Evolutionary conservation across 2,329 filamentous ascomycete genomes (phyloP).

Genomic region (Tricladium varicosporioides): DNA sequence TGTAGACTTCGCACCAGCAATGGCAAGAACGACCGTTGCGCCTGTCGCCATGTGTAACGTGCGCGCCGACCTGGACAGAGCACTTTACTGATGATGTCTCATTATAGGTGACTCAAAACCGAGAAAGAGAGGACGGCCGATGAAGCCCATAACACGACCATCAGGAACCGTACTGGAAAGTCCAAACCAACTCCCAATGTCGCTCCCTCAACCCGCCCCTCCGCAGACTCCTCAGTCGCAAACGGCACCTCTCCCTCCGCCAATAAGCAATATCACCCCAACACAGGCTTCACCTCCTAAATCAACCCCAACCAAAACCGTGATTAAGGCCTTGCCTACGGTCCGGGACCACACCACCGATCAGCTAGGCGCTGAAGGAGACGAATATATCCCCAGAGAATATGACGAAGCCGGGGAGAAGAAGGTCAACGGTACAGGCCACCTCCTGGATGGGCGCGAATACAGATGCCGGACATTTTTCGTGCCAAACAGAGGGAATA

Average conservation of each 20-base stretch:
- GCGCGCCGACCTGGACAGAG: slow-evolving; percentile 18
- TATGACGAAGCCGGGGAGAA: slow-evolving; percentile 90
- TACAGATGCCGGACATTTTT: slow-evolving; percentile 93
- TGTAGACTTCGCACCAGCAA: slow-evolving; percentile 41
- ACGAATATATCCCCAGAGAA: slow-evolving; percentile 94
- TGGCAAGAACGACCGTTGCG: slow-evolving; percentile 14
- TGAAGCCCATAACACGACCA: slow-evolving; percentile 34
- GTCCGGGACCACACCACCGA: slow-evolving; percentile 97
- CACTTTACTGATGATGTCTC: slow-evolving; percentile 25
- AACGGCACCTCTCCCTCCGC: slow-evolving; percentile 28
- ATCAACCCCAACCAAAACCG: slow-evolving; percentile 75
- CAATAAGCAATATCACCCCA: slow-evolving; percentile 34
- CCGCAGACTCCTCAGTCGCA: slow-evolving; percentile 54
- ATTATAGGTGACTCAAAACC: slow-evolving; percentile 42
- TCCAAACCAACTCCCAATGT: slow-evolving; percentile 51
- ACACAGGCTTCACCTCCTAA: slow-evolving; percentile 67
- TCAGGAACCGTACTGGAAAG: slow-evolving; percentile 54
- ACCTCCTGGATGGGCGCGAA: slow-evolving; percentile 76
- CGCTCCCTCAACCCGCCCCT: slow-evolving; percentile 44
- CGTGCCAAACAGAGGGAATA: slow-evolving; percentile 85
- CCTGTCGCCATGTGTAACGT: slow-evolving; percentile 30
- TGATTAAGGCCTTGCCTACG: slow-evolving; percentile 91
- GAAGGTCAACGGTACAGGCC: slow-evolving; percentile 83
- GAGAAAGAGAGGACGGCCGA: slow-evolving; percentile 37
- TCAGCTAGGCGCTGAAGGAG: slow-evolving; percentile 82